A percentile compares a stretch with the other conserved stretches of the same genome.
Evolutionary conservation across 441 rosid species (phyloP).

Genomic region (Gossypium schwendimanii): DNA sequence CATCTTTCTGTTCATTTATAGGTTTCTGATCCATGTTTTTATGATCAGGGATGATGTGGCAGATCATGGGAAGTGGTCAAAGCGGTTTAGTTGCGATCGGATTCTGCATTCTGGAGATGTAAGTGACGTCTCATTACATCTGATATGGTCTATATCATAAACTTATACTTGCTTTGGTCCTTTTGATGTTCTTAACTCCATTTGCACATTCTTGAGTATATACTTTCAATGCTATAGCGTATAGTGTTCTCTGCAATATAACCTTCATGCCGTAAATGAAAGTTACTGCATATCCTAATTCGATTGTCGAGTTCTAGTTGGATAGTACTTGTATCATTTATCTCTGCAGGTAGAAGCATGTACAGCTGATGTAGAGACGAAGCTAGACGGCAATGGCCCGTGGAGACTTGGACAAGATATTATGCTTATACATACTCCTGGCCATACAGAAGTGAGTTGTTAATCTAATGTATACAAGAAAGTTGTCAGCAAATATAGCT

Average conservation of each 20-base stretch:
- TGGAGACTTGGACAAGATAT: conserved; percentile 45
- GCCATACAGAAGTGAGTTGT: conserved; percentile 44
- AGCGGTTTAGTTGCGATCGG: conserved; percentile 35
- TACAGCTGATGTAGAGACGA: conserved; percentile 48
- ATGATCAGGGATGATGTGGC: conserved; percentile 63
- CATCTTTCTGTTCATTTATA: neutral
- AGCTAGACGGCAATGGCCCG: conserved; percentile 59
- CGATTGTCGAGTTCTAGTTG: neutral
- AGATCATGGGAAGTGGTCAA: conserved; percentile 60
- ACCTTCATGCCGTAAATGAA: neutral
- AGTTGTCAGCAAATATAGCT: neutral
- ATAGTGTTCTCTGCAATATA: neutral
- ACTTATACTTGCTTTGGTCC: neutral
- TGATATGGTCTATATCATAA: neutral
- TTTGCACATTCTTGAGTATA: neutral
- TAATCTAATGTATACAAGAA: conserved; percentile 10
- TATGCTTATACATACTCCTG: conserved; percentile 51
- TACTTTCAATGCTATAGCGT: no score
- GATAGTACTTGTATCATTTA: neutral
- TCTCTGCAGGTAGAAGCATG: conserved; percentile 36
- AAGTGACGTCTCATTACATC: neutral
- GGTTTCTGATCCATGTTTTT: conserved; percentile 16
- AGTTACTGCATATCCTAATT: neutral
- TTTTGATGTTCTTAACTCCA: neutral
- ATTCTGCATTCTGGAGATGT: conserved; percentile 55